A percentile compares a stretch with the other conserved stretches of the same genome.
Conservation (phyloP, 768 basidiomycete genomes). For the Pisolithus sp. region DNA sequence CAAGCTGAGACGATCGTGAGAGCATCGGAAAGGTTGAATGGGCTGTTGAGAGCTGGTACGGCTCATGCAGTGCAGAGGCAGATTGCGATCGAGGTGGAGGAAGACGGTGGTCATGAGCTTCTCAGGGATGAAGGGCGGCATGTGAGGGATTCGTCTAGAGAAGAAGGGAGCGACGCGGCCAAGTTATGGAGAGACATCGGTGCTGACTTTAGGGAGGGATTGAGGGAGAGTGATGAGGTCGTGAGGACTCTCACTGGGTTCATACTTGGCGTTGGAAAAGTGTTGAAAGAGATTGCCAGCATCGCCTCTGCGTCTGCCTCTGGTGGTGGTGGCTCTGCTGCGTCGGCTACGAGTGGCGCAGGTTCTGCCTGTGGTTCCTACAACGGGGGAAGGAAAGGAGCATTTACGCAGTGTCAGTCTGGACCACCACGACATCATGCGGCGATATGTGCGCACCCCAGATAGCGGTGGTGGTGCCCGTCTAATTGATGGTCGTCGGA, state of each 20-base stretch:
- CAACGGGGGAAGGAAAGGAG: conserved; percentile 8
- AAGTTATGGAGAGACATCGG: conserved; percentile 67
- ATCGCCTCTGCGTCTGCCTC: neutral
- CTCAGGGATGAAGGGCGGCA: too few relatives aligned
- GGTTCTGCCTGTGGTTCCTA: neutral
- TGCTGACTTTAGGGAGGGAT: conserved; percentile 63
- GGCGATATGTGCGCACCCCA: conserved; percentile 22
- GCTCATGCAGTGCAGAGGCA: conserved; percentile 62
- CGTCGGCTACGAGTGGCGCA: conserved; percentile 13
- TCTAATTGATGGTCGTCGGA: conserved; percentile 39
- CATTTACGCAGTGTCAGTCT: conserved; percentile 49
- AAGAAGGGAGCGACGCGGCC: conserved; percentile 32
- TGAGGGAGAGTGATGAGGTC: conserved; percentile 72
- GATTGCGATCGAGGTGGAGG: conserved; percentile 69
- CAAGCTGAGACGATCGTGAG: conserved; percentile 59
- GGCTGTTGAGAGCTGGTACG: conserved; percentile 49
- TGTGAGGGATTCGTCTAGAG: neutral
- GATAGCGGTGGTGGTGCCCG: conserved; percentile 26
- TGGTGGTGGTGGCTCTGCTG: conserved; percentile 7
- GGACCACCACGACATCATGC: conserved; percentile 44
- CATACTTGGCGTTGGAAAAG: conserved; percentile 66
- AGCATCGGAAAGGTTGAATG: conserved; percentile 63
- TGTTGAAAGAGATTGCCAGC: conserved; percentile 47
- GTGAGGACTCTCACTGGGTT: conserved; percentile 72
- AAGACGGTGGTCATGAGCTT: conserved; percentile 23